phyloP scores from a whole-genome alignment of 163 green algal species.

The Smithsoniella earleae region DNA sequence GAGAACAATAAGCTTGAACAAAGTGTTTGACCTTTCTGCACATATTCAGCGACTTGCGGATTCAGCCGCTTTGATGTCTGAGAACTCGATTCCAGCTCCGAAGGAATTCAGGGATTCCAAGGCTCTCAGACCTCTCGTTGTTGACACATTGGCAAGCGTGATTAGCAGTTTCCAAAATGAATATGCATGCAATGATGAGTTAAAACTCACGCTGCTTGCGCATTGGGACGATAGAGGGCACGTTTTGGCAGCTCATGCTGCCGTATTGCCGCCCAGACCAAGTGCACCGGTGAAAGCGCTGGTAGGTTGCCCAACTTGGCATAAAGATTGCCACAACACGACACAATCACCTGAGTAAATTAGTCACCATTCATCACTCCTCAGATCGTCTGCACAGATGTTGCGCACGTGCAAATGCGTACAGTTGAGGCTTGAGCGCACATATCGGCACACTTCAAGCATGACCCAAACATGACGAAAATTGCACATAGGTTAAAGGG shows the following conservation, averaged over 20 bases:
- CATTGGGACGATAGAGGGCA: constrained; percentile 38
- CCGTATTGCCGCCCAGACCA: constrained; percentile 40
- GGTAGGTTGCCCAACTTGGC: no score
- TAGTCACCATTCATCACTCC: no score
- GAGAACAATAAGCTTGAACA: constrained; percentile 40
- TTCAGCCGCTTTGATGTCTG: constrained; percentile 46
- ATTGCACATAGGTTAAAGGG: constrained; percentile 44
- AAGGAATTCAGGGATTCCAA: constrained; percentile 31
- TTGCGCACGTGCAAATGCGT: no score
- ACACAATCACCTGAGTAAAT: no score
- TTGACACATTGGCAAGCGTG: constrained; percentile 37
- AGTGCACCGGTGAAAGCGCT: constrained; percentile 47
- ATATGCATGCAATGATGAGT: constrained; percentile 32
- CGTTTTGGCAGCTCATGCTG: constrained; percentile 44
- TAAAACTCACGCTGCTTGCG: constrained; percentile 51
- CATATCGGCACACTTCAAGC: no score
- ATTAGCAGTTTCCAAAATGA: constrained; percentile 34
- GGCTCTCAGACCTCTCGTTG: constrained; percentile 36
- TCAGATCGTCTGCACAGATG: no score
- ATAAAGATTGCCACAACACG: no score
- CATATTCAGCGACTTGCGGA: constrained; percentile 50
- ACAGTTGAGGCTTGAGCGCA: no score
- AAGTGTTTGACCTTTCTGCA: constrained; percentile 51
- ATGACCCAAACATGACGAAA: no score
- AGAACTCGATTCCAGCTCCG: constrained; percentile 19